Conservation (phyloP, 352 stramenopile genomes). For the Phytophthora brassicae region DNA sequence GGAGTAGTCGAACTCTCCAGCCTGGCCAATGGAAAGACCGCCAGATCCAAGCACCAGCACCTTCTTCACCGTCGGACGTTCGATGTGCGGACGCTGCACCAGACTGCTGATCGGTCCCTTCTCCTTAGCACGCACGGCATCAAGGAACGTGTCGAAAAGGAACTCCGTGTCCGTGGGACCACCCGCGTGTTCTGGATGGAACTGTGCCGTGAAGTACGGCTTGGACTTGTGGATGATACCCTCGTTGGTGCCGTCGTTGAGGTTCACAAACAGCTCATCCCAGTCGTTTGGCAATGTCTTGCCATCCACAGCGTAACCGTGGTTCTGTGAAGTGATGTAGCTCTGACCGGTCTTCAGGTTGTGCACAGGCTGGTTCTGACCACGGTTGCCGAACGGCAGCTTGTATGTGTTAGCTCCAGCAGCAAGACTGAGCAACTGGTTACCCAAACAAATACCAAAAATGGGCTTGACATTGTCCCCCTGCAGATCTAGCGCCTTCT, state of each 20-base stretch:
- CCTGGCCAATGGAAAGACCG: conserved; percentile 98
- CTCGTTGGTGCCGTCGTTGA: conserved; percentile 99
- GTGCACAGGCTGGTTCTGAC: conserved; percentile 97
- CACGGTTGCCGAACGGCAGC: conserved; percentile 98
- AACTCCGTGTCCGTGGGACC: conserved; percentile 97
- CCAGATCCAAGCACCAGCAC: conserved; percentile 96
- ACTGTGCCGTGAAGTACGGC: conserved; percentile 98
- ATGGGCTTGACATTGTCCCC: conserved; percentile 92
- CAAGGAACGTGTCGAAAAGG: conserved; percentile 98
- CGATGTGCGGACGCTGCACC: conserved; percentile 63
- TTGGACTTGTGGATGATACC: conserved; percentile 97
- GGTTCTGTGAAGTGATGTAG: conserved; percentile 99
- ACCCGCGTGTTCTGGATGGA: conserved; percentile 97
- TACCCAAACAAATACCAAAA: conserved; percentile 99
- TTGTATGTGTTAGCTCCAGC: conserved; percentile 97
- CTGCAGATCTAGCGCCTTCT: conserved; percentile 86
- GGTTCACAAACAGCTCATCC: conserved; percentile 98
- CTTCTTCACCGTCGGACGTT: conserved; percentile 90
- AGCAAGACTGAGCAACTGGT: conserved; percentile 96
- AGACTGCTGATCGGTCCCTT: conserved; percentile 76
- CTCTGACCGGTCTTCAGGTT: conserved; percentile 95
- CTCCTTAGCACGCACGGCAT: conserved; percentile 78
- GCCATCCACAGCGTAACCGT: conserved; percentile 96
- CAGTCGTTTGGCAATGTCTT: conserved; percentile 92
- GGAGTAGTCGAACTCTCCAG: conserved; percentile 99